phyloP scores from a whole-genome alignment of 2,329 filamentous ascomycete genomes.

The Venturia carpophila region DNA sequence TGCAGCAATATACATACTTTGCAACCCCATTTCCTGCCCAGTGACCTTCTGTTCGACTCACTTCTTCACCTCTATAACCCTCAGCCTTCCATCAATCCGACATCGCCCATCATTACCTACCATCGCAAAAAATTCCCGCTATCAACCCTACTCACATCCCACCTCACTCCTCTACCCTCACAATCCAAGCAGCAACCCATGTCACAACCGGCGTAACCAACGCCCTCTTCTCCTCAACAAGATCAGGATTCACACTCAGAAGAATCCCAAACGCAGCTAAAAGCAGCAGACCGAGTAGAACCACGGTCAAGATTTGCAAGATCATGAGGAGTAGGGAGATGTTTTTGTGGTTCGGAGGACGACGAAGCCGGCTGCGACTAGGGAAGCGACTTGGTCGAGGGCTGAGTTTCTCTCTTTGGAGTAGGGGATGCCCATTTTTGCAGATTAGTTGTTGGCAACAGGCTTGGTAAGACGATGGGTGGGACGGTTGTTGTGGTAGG shows the following conservation, averaged over 20 bases:
- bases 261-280: constrained; percentile 34
- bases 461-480: background rate
- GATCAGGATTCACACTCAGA: constrained; percentile 42
- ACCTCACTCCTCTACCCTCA: background rate
- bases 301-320: constrained; percentile 40
- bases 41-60: background rate
- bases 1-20: background rate
- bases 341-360: constrained; percentile 43
- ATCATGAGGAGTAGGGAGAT: constrained; percentile 42
- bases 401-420: constrained; percentile 45
- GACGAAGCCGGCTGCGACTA: constrained; percentile 43
- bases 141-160: background rate
- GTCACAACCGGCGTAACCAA: constrained; percentile 36
- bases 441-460: too few species aligned
- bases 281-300: constrained; percentile 36
- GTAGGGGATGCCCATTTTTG: constrained; percentile 45
- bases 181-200: background rate
- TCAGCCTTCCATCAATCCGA: background rate
- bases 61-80: too few species aligned
- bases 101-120: background rate
- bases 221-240: constrained; percentile 35
- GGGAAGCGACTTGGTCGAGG: constrained; percentile 46
- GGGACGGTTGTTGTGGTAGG: background rate
- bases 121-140: too few species aligned
- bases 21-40: background rate